phyloP scores from a whole-genome alignment of 129 eudicot genomes.

The Silybum marianum region DNA sequence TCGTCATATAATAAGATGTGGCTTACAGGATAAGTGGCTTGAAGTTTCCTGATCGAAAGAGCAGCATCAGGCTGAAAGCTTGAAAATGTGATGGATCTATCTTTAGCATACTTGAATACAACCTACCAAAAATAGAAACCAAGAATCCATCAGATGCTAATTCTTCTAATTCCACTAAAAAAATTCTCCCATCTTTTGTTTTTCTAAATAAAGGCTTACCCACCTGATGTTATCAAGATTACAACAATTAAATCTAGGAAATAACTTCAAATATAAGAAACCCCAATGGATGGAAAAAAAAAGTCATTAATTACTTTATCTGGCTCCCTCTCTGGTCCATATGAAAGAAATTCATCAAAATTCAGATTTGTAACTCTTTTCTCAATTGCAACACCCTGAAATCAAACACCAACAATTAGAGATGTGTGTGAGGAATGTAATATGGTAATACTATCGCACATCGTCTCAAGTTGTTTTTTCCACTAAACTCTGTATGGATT shows the following conservation, averaged over 20 bases:
- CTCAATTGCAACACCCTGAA: slow-evolving; percentile 53
- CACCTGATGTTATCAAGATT: slow-evolving; percentile 34
- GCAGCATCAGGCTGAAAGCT: slow-evolving; percentile 77
- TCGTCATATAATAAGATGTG: not conserved
- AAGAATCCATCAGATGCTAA: not conserved
- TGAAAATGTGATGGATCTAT: slow-evolving; percentile 62
- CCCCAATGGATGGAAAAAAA: not conserved
- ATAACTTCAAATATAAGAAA: not conserved
- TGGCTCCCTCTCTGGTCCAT: slow-evolving; percentile 59
- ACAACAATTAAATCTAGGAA: not conserved
- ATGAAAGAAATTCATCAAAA: slow-evolving; percentile 62
- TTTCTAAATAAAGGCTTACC: slow-evolving; percentile 64
- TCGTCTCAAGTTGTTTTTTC: not conserved
- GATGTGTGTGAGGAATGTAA: not conserved
- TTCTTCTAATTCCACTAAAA: slow-evolving; percentile 16
- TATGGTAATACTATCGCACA: not conserved
- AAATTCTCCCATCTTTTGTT: slow-evolving; percentile 60
- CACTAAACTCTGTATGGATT: not conserved
- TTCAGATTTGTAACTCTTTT: slow-evolving; percentile 67
- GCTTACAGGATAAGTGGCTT: slow-evolving; percentile 60
- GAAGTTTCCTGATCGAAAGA: slow-evolving; percentile 54
- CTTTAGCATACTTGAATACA: slow-evolving; percentile 53
- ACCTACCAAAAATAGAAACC: slow-evolving; percentile 40
- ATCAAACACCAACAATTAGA: slow-evolving; percentile 18
- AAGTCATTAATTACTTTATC: slow-evolving; percentile 36